Evolutionary conservation across 2,329 filamentous ascomycete species (phyloP).

Genomic region (Lecanosticta acicola): DNA sequence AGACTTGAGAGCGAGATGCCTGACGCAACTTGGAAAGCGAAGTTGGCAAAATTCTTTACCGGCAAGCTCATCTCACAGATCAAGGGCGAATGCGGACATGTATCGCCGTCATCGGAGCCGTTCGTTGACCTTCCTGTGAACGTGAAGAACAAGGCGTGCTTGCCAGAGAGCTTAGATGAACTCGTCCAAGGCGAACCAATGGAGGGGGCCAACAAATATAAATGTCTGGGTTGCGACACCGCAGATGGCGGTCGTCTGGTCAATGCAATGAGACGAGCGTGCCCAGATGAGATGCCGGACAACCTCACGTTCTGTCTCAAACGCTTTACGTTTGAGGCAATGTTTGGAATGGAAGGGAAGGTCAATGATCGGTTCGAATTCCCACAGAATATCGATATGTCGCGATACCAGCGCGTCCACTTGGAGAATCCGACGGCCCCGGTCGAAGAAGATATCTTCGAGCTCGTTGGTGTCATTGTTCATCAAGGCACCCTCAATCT

Average conservation of each 20-base stretch:
- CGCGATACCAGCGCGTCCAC: slow-evolving; percentile 81
- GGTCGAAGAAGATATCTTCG: slow-evolving; percentile 68
- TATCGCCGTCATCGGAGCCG: slow-evolving; percentile 82
- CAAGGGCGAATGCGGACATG: slow-evolving; percentile 87
- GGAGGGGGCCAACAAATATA: slow-evolving; percentile 97
- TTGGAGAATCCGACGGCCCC: slow-evolving; percentile 59
- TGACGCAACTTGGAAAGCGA: slow-evolving; percentile 60
- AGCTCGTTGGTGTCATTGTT: slow-evolving; percentile 90
- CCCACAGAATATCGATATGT: slow-evolving; percentile 76
- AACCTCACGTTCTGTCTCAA: slow-evolving; percentile 95
- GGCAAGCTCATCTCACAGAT: slow-evolving; percentile 91
- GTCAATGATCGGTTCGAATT: slow-evolving; percentile 95
- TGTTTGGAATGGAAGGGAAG: slow-evolving; percentile 73
- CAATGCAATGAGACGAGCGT: slow-evolving; percentile 81
- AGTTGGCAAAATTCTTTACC: slow-evolving; percentile 78
- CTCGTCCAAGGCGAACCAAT: slow-evolving; percentile 95
- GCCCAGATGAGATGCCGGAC: slow-evolving; percentile 85
- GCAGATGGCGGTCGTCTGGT: slow-evolving; percentile 55
- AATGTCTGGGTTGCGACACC: slow-evolving; percentile 81
- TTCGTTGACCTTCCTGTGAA: slow-evolving; percentile 96
- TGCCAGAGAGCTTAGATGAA: slow-evolving; percentile 85
- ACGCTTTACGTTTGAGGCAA: slow-evolving; percentile 69
- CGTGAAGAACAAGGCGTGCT: slow-evolving; percentile 80
- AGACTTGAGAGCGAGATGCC: slow-evolving; percentile 79
- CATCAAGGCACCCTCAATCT: slow-evolving; percentile 90